A percentile compares a stretch with the other conserved stretches of the same genome.
Conservation (phyloP, 73 alveolate species). For the Paramecium biaurelia region DNA sequence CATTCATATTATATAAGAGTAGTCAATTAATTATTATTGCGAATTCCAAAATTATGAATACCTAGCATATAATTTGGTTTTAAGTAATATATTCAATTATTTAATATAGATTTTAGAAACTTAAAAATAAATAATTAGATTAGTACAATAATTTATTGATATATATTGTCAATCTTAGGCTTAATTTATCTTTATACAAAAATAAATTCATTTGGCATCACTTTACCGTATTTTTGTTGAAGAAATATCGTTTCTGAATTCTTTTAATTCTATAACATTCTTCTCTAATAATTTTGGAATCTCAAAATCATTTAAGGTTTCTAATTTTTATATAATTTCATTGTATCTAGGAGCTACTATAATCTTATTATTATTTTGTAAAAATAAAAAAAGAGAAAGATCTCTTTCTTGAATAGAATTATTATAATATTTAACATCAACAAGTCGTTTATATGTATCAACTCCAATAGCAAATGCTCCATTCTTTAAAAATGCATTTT, state of each 20-base stretch:
- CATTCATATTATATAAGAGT: no score
- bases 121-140: background rate
- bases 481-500: slow-evolving; percentile 2
- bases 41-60: background rate
- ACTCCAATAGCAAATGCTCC: slow-evolving; percentile 23
- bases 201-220: background rate
- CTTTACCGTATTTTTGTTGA: slow-evolving; percentile 9
- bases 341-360: slow-evolving; percentile 44
- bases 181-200: background rate
- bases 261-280: background rate
- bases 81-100: background rate
- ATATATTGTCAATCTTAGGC: background rate
- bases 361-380: background rate
- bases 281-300: background rate
- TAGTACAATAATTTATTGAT: background rate
- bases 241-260: slow-evolving; percentile 17
- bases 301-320: background rate
- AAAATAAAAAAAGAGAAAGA: background rate
- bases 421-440: slow-evolving; percentile 20
- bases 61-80: background rate
- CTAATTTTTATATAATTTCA: background rate
- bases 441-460: slow-evolving; percentile 1
- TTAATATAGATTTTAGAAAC: background rate
- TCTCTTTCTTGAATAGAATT: background rate
- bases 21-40: background rate